These are phyloP conservation scores for Mortierella sp. DNA, from an alignment of 371 early-diverging fungal genomes.

Conservation along the genomic window DNA sequence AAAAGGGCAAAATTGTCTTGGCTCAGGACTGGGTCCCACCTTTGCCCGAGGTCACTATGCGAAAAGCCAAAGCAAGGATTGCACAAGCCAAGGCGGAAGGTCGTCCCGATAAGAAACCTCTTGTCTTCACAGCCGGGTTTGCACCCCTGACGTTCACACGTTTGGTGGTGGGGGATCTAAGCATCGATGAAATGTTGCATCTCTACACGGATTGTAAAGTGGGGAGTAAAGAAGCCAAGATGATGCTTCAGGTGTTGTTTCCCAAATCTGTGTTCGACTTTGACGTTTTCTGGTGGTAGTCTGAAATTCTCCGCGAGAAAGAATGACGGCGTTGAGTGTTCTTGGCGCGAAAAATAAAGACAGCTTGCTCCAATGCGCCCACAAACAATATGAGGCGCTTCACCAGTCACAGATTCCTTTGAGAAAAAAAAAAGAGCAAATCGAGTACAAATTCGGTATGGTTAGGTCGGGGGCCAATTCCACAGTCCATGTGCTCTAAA, in stretches of 20 bases:
- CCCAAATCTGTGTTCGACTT: slow-evolving; percentile 18
- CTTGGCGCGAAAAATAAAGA: too few relatives aligned
- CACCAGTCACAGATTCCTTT: too few relatives aligned
- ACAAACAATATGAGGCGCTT: too few relatives aligned
- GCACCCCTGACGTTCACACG: slow-evolving; percentile 29
- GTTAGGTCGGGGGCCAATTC: too few relatives aligned
- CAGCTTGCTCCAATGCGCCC: too few relatives aligned
- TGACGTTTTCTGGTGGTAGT: slow-evolving; percentile 30
- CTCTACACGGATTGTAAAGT: slow-evolving; percentile 24
- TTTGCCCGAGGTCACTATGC: background rate
- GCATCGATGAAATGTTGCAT: slow-evolving; percentile 23
- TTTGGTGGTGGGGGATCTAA: slow-evolving; percentile 17
- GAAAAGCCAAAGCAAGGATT: background rate
- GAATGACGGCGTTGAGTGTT: too few relatives aligned
- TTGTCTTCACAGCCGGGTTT: slow-evolving; percentile 15
- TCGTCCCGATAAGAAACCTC: background rate
- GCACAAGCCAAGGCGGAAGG: slow-evolving; percentile 6
- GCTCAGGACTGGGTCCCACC: slow-evolving; percentile 11
- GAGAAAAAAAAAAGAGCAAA: too few relatives aligned
- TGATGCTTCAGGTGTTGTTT: slow-evolving; percentile 29
- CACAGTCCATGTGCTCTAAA: too few relatives aligned
- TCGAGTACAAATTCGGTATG: too few relatives aligned
- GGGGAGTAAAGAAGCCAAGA: slow-evolving; percentile 12
- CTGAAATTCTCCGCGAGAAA: too few relatives aligned
- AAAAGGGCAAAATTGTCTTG: slow-evolving; percentile 32